Evolutionary conservation across 2,329 filamentous ascomycete species (phyloP).

Genomic region (Trichoderma brevicompactum): DNA sequence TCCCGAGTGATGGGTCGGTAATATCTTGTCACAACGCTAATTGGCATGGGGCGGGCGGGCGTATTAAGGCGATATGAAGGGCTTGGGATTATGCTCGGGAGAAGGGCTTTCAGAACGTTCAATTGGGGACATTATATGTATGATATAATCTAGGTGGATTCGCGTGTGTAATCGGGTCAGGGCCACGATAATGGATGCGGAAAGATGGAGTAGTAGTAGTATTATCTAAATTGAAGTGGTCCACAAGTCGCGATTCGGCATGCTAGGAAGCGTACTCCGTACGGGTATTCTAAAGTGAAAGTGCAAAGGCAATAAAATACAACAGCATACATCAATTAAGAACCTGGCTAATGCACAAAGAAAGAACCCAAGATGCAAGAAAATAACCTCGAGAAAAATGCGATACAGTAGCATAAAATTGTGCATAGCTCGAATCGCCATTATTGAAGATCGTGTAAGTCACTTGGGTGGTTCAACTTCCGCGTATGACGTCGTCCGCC

Average conservation of each 20-base stretch:
- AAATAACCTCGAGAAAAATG: not conserved
- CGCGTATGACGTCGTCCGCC: constrained; percentile 25
- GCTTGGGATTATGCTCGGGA: not conserved
- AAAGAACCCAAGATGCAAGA: no score
- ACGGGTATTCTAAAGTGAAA: no score
- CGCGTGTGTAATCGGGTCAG: not conserved
- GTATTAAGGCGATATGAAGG: not conserved
- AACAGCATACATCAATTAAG: no score
- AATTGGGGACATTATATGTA: not conserved
- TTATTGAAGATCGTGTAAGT: not conserved
- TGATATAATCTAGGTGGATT: not conserved
- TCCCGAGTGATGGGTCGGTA: not conserved
- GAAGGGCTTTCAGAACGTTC: not conserved
- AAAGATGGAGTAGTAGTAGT: not conserved
- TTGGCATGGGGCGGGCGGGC: not conserved
- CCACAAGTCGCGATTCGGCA: not conserved
- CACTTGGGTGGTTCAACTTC: not conserved
- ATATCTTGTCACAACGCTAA: not conserved
- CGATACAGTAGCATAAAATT: not conserved
- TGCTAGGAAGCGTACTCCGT: not conserved
- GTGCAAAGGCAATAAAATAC: no score
- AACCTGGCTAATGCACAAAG: no score
- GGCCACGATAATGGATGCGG: not conserved
- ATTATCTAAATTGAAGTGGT: not conserved
- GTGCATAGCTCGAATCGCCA: not conserved